Evolutionary conservation across 1,284 basidiomycete species (phyloP).

Genomic region (Farysia itapuensis): DNA sequence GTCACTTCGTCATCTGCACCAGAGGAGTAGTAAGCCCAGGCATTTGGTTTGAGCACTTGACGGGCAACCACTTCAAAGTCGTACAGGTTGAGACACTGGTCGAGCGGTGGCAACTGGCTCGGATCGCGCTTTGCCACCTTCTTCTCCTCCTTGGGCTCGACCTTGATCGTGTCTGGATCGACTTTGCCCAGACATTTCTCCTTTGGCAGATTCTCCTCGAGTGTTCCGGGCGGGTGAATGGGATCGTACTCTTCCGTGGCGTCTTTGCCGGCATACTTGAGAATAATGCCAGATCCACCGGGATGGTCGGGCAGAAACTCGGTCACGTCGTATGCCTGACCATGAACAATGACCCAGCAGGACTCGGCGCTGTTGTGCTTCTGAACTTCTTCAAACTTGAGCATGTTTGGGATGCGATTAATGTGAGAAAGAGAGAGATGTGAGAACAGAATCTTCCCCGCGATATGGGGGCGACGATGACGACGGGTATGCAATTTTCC

Average conservation of each 20-base stretch:
- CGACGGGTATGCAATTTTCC: too few relatives aligned
- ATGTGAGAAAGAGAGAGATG: too few relatives aligned
- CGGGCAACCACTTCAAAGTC: slow-evolving; percentile 72
- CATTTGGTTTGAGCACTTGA: slow-evolving; percentile 50
- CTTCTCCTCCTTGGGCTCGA: slow-evolving; percentile 17
- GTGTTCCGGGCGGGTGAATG: slow-evolving; percentile 56
- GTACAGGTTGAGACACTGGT: slow-evolving; percentile 80
- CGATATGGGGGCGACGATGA: too few relatives aligned
- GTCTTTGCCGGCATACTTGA: slow-evolving; percentile 77
- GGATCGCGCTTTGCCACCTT: slow-evolving; percentile 20
- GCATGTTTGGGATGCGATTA: too few relatives aligned
- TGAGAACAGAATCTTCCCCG: too few relatives aligned
- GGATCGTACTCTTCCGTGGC: slow-evolving; percentile 66
- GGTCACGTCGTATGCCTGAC: slow-evolving; percentile 74
- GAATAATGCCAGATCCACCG: slow-evolving; percentile 68
- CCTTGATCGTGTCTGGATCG: slow-evolving; percentile 40
- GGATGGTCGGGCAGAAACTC: slow-evolving; percentile 80
- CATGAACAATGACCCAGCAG: slow-evolving; percentile 86
- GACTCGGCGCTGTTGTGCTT: slow-evolving; percentile 72
- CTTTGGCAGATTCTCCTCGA: slow-evolving; percentile 53
- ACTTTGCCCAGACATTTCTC: slow-evolving; percentile 55
- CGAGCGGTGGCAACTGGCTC: slow-evolving; percentile 66
- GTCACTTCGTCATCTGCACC: slow-evolving; percentile 65
- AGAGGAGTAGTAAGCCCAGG: slow-evolving; percentile 60
- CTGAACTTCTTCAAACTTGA: slow-evolving; percentile 65